phyloP scores from a whole-genome alignment of 306 rosid genomes.

The Rosa chinensis region DNA sequence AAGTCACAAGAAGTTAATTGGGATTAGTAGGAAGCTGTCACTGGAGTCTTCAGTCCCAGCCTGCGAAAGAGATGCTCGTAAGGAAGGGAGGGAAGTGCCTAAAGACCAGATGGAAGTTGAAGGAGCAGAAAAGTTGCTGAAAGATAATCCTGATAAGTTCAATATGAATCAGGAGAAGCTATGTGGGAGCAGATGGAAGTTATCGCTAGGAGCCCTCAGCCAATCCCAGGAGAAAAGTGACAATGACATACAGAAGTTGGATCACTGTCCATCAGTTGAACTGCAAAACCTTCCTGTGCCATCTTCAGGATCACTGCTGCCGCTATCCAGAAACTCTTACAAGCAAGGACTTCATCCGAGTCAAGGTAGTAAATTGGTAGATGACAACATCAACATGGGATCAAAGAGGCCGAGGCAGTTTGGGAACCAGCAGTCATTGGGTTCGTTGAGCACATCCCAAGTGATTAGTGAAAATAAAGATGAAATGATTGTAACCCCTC shows the following conservation, averaged over 20 bases:
- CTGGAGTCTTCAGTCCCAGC: constrained; percentile 16
- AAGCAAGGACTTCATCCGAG: constrained; percentile 3
- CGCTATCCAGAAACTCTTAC: constrained; percentile 1
- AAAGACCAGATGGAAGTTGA: constrained; percentile 16
- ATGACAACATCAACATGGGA: constrained; percentile 1
- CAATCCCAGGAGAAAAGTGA: constrained; percentile 18
- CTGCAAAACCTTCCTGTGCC: neutral
- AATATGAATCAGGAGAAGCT: constrained; percentile 22
- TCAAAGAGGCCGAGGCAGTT: constrained; percentile 5
- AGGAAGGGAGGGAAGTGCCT: constrained; percentile 16
- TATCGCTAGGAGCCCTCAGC: constrained; percentile 22
- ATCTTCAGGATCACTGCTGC: constrained; percentile 2
- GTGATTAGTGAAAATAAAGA: neutral
- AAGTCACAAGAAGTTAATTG: constrained; percentile 16
- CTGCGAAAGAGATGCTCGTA: neutral
- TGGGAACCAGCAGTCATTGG: constrained; percentile 15
- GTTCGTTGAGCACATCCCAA: constrained; percentile 3
- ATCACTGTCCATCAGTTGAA: neutral
- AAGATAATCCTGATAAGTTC: constrained; percentile 13
- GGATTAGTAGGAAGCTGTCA: constrained; percentile 29
- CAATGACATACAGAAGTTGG: constrained; percentile 3
- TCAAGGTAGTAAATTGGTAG: neutral
- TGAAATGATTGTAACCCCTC: constrained; percentile 9
- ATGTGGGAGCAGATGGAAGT: constrained; percentile 24
- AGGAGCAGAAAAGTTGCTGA: constrained; percentile 15